A percentile compares a stretch with the other conserved stretches of the same genome.
These are phyloP conservation scores for Eutypa lata DNA, from an alignment of 2,329 filamentous ascomycete species.

Conservation along the genomic window DNA sequence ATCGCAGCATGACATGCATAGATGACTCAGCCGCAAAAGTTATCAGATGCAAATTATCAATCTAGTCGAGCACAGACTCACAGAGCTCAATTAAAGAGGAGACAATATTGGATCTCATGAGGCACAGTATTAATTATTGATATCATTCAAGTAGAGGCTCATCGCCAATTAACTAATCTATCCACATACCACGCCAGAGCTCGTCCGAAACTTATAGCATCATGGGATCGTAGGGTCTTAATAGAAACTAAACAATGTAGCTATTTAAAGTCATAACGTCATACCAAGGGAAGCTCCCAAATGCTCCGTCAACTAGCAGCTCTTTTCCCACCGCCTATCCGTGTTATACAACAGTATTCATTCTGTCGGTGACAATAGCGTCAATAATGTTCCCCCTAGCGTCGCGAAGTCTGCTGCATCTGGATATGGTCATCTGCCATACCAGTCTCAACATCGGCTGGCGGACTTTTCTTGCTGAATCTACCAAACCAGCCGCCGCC, in stretches of 20 bases:
- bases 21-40: background rate
- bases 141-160: background rate
- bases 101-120: background rate
- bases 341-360: background rate
- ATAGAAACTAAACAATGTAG: too few relatives aligned
- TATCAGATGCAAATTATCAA: background rate
- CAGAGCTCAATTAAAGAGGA: background rate
- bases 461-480: conserved; percentile 28
- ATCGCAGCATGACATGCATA: background rate
- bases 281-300: background rate
- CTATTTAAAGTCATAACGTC: background rate
- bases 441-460: conserved; percentile 26
- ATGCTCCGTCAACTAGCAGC: background rate
- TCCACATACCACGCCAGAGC: background rate
- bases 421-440: conserved; percentile 6
- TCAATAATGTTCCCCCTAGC: too few relatives aligned
- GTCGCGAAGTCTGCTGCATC: conserved; percentile 13
- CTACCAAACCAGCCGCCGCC: conserved; percentile 25
- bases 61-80: too few relatives aligned
- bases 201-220: background rate
- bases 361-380: background rate
- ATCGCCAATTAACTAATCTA: background rate
- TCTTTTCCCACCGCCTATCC: background rate
- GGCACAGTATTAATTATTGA: background rate
- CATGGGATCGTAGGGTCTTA: too few relatives aligned